Conservation (phyloP, 2,329 filamentous ascomycete species). For the Thermoascus crustaceus region DNA sequence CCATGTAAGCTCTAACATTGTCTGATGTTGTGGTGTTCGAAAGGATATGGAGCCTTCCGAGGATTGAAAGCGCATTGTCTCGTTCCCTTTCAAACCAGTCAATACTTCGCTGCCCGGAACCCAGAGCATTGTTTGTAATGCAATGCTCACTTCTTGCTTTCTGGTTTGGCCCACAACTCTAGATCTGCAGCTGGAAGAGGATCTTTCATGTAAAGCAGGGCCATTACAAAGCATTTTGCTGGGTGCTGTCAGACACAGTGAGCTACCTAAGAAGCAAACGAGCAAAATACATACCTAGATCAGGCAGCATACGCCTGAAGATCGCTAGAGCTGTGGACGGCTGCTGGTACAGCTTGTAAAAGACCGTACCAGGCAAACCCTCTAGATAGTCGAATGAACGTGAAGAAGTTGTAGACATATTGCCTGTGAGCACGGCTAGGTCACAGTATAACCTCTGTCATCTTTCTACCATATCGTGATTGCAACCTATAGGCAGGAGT, state of each 20-base stretch:
- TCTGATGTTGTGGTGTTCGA: constrained; percentile 54
- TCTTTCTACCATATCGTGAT: constrained; percentile 20
- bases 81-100: constrained; percentile 52
- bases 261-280: background rate
- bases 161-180: constrained; percentile 74
- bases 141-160: constrained; percentile 47
- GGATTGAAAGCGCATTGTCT: constrained; percentile 72
- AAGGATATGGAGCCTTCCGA: constrained; percentile 81
- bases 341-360: constrained; percentile 87
- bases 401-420: constrained; percentile 49
- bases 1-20: constrained; percentile 60
- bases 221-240: constrained; percentile 96
- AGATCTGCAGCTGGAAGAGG: constrained; percentile 73
- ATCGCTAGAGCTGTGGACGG: constrained; percentile 92
- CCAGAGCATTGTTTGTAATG: constrained; percentile 10
- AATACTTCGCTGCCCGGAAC: background rate
- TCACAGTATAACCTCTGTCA: constrained; percentile 14
- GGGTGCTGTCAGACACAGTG: constrained; percentile 4
- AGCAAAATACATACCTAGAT: constrained; percentile 56
- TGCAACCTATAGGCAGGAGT: too few species aligned
- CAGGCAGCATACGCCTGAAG: constrained; percentile 92
- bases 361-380: constrained; percentile 79
- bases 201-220: constrained; percentile 79
- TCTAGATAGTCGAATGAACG: constrained; percentile 84
- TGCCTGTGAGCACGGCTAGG: constrained; percentile 20